Evolutionary conservation across 805 yeast genomes (phyloP).

Genomic region (Ogataea trehaloabstinens): DNA sequence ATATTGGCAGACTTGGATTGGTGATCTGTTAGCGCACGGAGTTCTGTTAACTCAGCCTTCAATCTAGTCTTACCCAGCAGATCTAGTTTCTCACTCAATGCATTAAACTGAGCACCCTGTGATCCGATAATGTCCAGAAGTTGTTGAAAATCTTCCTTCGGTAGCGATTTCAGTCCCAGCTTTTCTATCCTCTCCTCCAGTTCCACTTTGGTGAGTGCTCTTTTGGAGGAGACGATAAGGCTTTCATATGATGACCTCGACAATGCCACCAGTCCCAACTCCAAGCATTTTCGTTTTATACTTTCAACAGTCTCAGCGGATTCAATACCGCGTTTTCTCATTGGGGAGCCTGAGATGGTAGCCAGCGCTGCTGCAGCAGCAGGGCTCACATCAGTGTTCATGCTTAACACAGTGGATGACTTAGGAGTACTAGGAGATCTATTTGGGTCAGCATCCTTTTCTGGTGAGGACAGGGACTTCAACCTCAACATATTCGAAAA

Average conservation of each 20-base stretch:
- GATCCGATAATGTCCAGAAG: slow-evolving; percentile 17
- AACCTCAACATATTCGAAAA: no score
- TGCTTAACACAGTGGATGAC: background rate
- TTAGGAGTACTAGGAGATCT: background rate
- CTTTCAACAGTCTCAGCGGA: slow-evolving; percentile 22
- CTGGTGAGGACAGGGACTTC: no score
- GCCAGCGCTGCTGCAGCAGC: slow-evolving; percentile 5
- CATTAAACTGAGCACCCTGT: slow-evolving; percentile 19
- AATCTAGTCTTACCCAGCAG: slow-evolving; percentile 21
- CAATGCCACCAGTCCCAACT: slow-evolving; percentile 25
- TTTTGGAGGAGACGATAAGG: slow-evolving; percentile 26
- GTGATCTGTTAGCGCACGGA: slow-evolving; percentile 19
- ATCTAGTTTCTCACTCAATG: slow-evolving; percentile 8
- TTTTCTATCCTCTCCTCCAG: slow-evolving; percentile 25
- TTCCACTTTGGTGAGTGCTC: slow-evolving; percentile 26
- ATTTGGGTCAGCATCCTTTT: no score
- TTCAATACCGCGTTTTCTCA: slow-evolving; percentile 12
- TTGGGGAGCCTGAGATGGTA: slow-evolving; percentile 13
- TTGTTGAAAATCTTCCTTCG: slow-evolving; percentile 19
- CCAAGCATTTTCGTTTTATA: slow-evolving; percentile 24
- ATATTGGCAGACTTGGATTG: slow-evolving; percentile 14
- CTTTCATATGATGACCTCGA: slow-evolving; percentile 28
- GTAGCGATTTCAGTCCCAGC: slow-evolving; percentile 22
- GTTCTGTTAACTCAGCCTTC: slow-evolving; percentile 27
- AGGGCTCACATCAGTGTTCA: background rate